phyloP scores from a whole-genome alignment of 257 asterid genomes.

The Solanum raphanifolium region DNA sequence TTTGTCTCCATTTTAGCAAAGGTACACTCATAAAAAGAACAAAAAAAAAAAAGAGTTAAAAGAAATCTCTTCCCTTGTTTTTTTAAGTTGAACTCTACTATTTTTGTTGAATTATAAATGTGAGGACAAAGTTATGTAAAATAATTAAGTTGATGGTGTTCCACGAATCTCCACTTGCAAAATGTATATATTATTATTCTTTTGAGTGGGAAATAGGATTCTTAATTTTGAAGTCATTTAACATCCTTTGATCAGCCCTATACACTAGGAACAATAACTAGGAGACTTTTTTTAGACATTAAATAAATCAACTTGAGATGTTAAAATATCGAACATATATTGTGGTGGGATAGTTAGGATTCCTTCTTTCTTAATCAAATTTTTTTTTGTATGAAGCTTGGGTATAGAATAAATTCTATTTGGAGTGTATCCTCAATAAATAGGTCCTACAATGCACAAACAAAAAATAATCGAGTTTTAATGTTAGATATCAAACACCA shows the following conservation, averaged over 20 bases:
- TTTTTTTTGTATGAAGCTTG: background rate
- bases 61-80: background rate
- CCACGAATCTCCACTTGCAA: slow-evolving; percentile 13
- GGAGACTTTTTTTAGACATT: background rate
- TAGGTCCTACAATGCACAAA: background rate
- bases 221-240: background rate
- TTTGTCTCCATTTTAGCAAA: slow-evolving; percentile 20
- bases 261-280: background rate
- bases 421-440: background rate
- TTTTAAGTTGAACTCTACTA: background rate
- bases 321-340: background rate
- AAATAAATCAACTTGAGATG: background rate
- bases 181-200: background rate
- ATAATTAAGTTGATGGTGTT: slow-evolving; percentile 15
- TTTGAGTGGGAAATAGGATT: background rate
- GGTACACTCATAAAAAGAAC: slow-evolving; percentile 15
- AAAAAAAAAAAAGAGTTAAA: background rate
- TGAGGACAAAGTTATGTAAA: background rate
- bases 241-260: background rate
- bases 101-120: slow-evolving; percentile 2
- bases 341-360: background rate
- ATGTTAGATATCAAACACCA: background rate
- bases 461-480: accelerated
- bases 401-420: background rate
- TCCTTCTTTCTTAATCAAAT: background rate